These are phyloP conservation scores for Gonium pectorale DNA, from an alignment of 139 green algal species.

Conservation along the genomic window DNA sequence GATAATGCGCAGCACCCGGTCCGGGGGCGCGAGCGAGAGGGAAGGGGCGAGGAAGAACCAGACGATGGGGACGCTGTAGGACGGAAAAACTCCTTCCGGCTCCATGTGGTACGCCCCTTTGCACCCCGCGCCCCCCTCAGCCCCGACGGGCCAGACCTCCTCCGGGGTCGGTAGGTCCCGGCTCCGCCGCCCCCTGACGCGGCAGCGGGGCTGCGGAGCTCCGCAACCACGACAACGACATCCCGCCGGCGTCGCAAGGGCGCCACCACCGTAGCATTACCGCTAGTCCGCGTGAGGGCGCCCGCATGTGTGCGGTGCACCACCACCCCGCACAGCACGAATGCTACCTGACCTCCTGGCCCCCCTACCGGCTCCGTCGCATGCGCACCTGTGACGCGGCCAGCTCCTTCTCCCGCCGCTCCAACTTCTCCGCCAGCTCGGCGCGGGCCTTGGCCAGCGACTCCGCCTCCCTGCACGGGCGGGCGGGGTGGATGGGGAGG, in stretches of 20 bases:
- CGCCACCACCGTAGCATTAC: too few relatives aligned
- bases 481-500: background rate
- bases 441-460: too few relatives aligned
- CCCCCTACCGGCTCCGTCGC: too few relatives aligned
- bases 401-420: constrained; percentile 7
- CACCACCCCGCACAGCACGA: background rate
- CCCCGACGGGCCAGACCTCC: too few relatives aligned
- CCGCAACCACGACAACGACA: background rate
- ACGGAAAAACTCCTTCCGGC: background rate
- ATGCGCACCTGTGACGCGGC: background rate
- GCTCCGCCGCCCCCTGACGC: too few relatives aligned
- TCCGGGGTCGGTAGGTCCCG: too few relatives aligned
- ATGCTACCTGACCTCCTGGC: background rate
- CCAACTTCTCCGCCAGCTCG: constrained; percentile 2
- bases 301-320: too few relatives aligned
- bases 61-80: background rate
- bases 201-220: background rate
- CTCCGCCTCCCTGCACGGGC: background rate
- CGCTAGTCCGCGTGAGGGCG: too few relatives aligned
- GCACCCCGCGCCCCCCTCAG: background rate
- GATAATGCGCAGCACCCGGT: background rate
- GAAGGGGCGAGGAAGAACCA: background rate
- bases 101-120: background rate
- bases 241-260: background rate
- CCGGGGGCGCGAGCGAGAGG: background rate